Percentiles rank a stretch among this genome's conserved stretches.
Conservation (phyloP, 2,329 filamentous ascomycete species). For the Stachybotrys echinatus region DNA sequence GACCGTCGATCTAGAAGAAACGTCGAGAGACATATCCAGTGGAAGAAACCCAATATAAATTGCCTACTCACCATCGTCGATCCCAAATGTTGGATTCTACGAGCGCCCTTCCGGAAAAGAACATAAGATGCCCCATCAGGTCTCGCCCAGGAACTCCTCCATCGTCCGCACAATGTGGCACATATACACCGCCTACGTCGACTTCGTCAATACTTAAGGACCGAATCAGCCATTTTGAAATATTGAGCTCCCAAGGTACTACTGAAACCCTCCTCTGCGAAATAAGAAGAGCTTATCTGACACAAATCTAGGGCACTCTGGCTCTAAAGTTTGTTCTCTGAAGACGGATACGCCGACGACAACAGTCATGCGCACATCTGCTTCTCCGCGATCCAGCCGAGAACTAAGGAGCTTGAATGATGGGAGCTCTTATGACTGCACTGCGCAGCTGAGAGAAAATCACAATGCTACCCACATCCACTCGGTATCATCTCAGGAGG, state of each 20-base stretch:
- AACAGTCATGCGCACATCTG: not conserved
- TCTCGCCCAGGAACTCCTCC: not conserved
- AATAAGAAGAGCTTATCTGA: not conserved
- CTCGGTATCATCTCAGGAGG: too few species aligned
- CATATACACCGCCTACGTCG: not conserved
- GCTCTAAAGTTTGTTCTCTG: not conserved
- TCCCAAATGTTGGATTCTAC: not conserved
- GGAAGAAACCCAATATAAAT: not conserved
- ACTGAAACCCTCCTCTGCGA: not conserved
- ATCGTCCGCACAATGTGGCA: not conserved
- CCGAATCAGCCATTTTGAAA: not conserved
- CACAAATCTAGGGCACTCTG: not conserved
- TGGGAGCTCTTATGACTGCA: not conserved
- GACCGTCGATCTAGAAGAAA: conserved; percentile 8
- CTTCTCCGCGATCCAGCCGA: not conserved
- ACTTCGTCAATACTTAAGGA: conserved; percentile 2
- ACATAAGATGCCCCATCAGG: not conserved
- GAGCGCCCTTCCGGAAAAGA: not conserved
- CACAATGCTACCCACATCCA: too few species aligned
- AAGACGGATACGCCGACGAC: not conserved
- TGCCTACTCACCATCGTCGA: not conserved
- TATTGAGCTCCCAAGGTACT: not conserved
- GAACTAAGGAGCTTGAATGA: not conserved
- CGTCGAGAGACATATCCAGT: conserved; percentile 3
- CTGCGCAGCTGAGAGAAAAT: too few species aligned